A percentile compares a stretch with the other conserved stretches of the same genome.
phyloP scores from a whole-genome alignment of 2,329 filamentous ascomycete genomes.

The Microcyclospora tardicrescens region DNA sequence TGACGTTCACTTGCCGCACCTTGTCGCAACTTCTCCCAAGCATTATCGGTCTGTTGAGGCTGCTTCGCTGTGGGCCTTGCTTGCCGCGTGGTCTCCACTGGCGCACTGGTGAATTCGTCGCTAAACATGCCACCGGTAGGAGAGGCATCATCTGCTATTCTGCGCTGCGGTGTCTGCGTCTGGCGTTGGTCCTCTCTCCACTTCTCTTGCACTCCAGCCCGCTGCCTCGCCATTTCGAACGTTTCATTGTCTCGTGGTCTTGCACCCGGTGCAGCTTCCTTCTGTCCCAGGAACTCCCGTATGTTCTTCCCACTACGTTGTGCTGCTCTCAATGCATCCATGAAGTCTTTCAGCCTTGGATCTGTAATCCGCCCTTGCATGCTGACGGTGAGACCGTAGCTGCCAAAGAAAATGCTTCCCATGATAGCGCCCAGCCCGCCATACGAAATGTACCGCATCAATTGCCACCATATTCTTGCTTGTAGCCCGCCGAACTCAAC shows the following conservation, averaged over 20 bases:
- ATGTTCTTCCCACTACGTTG: constrained; percentile 9
- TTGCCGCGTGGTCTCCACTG: constrained; percentile 5
- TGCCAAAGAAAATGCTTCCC: constrained; percentile 19
- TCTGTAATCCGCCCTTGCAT: constrained; percentile 26
- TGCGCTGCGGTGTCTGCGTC: background rate
- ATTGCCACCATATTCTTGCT: constrained; percentile 23
- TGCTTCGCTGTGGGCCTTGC: constrained; percentile 2
- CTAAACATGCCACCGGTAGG: constrained; percentile 24
- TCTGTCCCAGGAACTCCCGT: constrained; percentile 8
- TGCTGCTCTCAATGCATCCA: constrained; percentile 22
- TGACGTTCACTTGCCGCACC: background rate
- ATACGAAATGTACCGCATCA: constrained; percentile 18
- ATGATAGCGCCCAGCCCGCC: constrained; percentile 20
- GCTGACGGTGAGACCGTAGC: constrained; percentile 22
- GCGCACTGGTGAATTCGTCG: constrained; percentile 20
- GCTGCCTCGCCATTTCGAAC: constrained; percentile 19
- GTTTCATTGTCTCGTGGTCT: constrained; percentile 11
- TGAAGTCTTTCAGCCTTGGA: constrained; percentile 28
- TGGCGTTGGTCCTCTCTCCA: constrained; percentile 1
- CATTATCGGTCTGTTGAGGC: constrained; percentile 1
- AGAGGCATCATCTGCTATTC: constrained; percentile 28
- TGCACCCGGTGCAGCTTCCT: constrained; percentile 9
- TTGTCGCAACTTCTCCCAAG: background rate
- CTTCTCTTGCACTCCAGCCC: constrained; percentile 10
- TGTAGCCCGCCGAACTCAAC: constrained; percentile 18